Evolutionary conservation across 1,139 yeast genomes (phyloP), one percentile per base, ranked within the genome.

Genomic region (Debaryomycetaceae sp.): DNA sequence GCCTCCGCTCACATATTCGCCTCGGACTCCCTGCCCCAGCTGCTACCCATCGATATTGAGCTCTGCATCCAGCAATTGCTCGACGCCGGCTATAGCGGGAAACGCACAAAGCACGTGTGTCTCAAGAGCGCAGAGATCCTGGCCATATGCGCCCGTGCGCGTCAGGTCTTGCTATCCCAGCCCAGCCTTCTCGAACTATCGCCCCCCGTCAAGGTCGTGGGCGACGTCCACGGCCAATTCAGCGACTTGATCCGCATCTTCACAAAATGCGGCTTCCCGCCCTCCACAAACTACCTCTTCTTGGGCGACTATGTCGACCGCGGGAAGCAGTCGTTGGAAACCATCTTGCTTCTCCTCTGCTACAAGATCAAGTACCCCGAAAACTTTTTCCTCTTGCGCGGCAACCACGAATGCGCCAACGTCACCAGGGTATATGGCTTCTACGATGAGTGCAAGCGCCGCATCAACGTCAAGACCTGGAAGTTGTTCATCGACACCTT

Each of bases 251-350:
- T 90, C 39, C 72, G 97, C 40, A 69, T 90, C 41, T 90, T 90
- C 54, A 86, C 93, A 28, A 85, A 83, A 60, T 87, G 97, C 61
- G 98, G 97, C 15, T 90, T 85, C 56, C 98, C 98, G n/a, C 98
- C 98, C 3, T 74, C 82, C 37, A 74, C 95, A 13, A 90, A 90
- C 52, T 90, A 86, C 55, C 62, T 90, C 37, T 87, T 90, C 44
- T 55, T 90, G 32, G 98, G 98, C 12, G 98, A 90, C 54, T 90
- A 90, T 51, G 98, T 90, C 27, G 98, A 90, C 56, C 70, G 98
- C 40, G 98, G 98, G 27, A 86, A 87, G 53, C 96, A 90, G 54
- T 77, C 92, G 7, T 61, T 90, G 35, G 98, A 90, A 50, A 87
- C 97, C 1, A 87, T 90, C 15, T 58, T 87, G 38, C 61, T 90